Evolutionary conservation across 2,329 filamentous ascomycete genomes (phyloP).

Genomic region (Penicillium vulpinum): DNA sequence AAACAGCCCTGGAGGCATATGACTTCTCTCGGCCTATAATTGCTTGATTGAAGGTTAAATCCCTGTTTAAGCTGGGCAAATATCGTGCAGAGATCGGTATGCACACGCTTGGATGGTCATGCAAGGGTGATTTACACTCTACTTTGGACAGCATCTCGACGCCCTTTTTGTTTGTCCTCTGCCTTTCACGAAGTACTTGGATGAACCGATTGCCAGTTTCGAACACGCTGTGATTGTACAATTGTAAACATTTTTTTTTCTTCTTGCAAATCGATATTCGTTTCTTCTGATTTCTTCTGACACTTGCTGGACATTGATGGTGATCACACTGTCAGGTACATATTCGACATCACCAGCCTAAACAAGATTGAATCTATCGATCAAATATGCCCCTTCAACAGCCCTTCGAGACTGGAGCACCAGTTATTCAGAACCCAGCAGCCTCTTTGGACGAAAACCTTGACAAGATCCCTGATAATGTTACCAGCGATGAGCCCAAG

Average conservation of each 20-base stretch:
- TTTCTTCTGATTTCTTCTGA: constrained; percentile 10
- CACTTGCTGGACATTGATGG: constrained; percentile 7
- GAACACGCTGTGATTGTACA: constrained; percentile 14
- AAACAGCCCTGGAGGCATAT: constrained; percentile 5
- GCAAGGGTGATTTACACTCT: constrained; percentile 18
- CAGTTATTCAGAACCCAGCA: constrained; percentile 5
- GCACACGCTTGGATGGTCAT: constrained; percentile 10
- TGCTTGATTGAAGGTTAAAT: constrained; percentile 1
- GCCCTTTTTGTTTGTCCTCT: background rate
- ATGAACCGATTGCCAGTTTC: constrained; percentile 1
- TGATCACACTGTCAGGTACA: constrained; percentile 15
- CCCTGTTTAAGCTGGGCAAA: constrained; percentile 4
- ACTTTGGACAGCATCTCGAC: constrained; percentile 8
- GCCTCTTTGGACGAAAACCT: background rate
- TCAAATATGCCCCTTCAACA: constrained; percentile 20
- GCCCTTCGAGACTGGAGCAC: constrained; percentile 14
- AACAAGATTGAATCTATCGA: background rate
- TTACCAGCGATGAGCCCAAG: constrained; percentile 10
- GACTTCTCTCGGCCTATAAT: constrained; percentile 5
- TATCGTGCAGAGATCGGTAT: constrained; percentile 14
- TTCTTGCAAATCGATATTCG: constrained; percentile 7
- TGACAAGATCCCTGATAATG: background rate
- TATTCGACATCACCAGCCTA: constrained; percentile 10
- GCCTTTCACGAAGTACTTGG: constrained; percentile 4
- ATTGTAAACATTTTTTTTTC: constrained; percentile 6